Percentiles rank a stretch among this genome's conserved stretches.
Evolutionary conservation across 2,329 filamentous ascomycete genomes (phyloP).

Genomic region (Periconia macrospinosa): DNA sequence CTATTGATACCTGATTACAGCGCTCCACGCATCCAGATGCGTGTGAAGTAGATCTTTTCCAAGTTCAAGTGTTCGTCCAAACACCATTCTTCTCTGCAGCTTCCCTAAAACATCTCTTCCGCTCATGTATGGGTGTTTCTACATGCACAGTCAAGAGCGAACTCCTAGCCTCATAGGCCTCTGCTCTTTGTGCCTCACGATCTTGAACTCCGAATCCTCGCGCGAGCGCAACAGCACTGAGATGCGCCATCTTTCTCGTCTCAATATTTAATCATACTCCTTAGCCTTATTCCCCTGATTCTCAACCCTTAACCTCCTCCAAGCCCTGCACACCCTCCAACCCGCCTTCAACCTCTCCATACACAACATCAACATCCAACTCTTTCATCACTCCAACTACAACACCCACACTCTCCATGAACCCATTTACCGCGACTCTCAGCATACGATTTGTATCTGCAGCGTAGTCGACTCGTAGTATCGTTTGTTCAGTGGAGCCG

Average conservation of each 20-base stretch:
- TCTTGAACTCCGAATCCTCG: too few relatives aligned
- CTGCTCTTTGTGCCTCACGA: too few relatives aligned
- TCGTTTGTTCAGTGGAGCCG: slow-evolving; percentile 39
- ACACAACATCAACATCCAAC: slow-evolving; percentile 80
- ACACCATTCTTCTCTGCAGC: too few relatives aligned
- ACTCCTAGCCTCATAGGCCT: too few relatives aligned
- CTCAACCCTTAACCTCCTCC: slow-evolving; percentile 68
- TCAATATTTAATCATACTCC: background rate
- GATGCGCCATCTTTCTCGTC: background rate
- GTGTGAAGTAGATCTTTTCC: too few relatives aligned
- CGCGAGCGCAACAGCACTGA: too few relatives aligned
- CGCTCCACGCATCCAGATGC: too few relatives aligned
- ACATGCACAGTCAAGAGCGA: too few relatives aligned
- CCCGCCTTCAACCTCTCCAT: slow-evolving; percentile 45
- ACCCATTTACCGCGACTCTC: slow-evolving; percentile 91
- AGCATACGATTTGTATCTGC: slow-evolving; percentile 97
- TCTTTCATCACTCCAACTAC: slow-evolving; percentile 89
- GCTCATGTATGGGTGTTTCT: too few relatives aligned
- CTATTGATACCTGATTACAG: too few relatives aligned
- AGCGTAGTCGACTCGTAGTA: slow-evolving; percentile 75
- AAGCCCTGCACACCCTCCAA: slow-evolving; percentile 69
- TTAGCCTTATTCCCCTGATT: background rate
- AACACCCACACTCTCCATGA: slow-evolving; percentile 86
- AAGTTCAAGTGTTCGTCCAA: too few relatives aligned
- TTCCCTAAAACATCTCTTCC: too few relatives aligned